Percentiles rank a stretch among this genome's conserved stretches.
These are phyloP conservation scores for Spathaspora girioi DNA, from an alignment of 805 yeast genomes.

Conservation along the genomic window DNA sequence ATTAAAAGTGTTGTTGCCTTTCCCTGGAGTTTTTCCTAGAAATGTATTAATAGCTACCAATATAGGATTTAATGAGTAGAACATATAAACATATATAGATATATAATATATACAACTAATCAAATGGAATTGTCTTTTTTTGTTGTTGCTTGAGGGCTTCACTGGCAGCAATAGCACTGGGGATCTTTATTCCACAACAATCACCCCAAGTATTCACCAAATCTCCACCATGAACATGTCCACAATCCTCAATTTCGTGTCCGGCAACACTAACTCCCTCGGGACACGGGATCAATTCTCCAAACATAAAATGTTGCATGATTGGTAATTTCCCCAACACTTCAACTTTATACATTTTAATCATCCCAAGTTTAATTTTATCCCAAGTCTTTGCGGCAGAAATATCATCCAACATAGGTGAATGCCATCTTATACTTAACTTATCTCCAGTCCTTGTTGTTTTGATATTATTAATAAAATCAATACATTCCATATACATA, in stretches of 20 bases:
- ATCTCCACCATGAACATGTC: conserved; percentile 13
- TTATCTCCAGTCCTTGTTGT: conserved; percentile 45
- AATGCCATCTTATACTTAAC: conserved; percentile 79
- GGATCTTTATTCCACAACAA: conserved; percentile 95
- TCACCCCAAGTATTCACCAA: conserved; percentile 78
- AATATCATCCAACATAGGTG: conserved; percentile 95
- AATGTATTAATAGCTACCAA: conserved; percentile 72
- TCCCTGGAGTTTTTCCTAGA: conserved; percentile 81
- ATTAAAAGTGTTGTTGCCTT: conserved; percentile 74
- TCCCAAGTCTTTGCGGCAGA: conserved; percentile 87
- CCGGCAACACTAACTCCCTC: conserved; percentile 49
- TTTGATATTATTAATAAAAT: conserved; percentile 70
- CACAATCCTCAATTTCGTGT: conserved; percentile 15
- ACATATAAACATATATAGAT: neutral
- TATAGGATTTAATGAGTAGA: conserved; percentile 76
- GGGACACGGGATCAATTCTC: conserved; percentile 66
- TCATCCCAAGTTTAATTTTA: conserved; percentile 90
- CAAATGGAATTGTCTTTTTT: conserved; percentile 61
- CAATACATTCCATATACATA: conserved; percentile 84
- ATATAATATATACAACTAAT: conserved; percentile 26
- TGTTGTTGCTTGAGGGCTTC: conserved; percentile 28
- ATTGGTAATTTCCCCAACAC: conserved; percentile 88
- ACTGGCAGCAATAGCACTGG: conserved; percentile 92
- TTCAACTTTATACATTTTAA: conserved; percentile 93
- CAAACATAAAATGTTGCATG: conserved; percentile 91